Evolutionary conservation across 352 stramenopile species (phyloP).

Genomic region (Phytophthora sp.): DNA sequence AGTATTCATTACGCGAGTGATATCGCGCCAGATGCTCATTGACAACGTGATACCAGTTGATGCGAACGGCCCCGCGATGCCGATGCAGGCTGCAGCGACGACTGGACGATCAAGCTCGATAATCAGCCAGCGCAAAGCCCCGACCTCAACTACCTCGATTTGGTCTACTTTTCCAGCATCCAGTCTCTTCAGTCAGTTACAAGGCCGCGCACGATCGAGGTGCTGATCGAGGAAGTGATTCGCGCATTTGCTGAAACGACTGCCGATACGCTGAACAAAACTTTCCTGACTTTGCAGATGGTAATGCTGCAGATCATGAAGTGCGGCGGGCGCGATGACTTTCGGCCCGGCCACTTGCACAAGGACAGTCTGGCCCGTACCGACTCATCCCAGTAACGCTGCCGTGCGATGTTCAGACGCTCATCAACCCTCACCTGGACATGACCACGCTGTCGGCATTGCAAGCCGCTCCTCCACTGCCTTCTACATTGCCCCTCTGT

Average conservation of each 20-base stretch:
- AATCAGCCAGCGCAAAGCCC: constrained; percentile 16
- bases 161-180: constrained; percentile 8
- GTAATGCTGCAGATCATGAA: neutral
- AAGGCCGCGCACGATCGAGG: neutral
- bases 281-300: neutral
- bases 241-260: neutral
- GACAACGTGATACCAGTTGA: constrained; percentile 11
- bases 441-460: too few relatives aligned
- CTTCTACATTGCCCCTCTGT: too few relatives aligned
- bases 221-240: neutral
- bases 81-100: too few relatives aligned
- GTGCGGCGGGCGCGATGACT: neutral
- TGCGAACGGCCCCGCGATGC: constrained; percentile 10
- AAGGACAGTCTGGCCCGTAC: too few relatives aligned
- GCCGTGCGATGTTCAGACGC: too few relatives aligned
- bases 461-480: too few relatives aligned
- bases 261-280: neutral
- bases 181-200: neutral
- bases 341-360: neutral
- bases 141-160: constrained; percentile 10
- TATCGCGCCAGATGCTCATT: constrained; percentile 1
- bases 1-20: neutral
- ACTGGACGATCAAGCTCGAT: neutral
- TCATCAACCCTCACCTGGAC: too few relatives aligned
- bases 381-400: too few relatives aligned